Percentiles rank a stretch among this genome's conserved stretches.
Evolutionary conservation across 2,329 filamentous ascomycete species (phyloP).

Genomic region (Lizonia empirigonia): DNA sequence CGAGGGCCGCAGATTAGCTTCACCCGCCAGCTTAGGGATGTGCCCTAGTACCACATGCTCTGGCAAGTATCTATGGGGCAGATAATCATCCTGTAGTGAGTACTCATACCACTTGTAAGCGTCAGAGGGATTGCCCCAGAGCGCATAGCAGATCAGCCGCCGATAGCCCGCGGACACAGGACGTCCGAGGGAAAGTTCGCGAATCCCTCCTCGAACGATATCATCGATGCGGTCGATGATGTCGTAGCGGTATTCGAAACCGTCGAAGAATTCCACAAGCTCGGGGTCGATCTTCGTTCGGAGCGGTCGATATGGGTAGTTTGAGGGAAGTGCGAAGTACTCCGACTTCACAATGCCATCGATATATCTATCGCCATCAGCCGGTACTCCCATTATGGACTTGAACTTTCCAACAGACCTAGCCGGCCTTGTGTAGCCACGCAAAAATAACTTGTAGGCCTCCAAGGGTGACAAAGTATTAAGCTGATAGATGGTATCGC

Average conservation of each 20-base stretch:
- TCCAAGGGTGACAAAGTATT: slow-evolving; percentile 24
- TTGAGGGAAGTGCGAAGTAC: slow-evolving; percentile 17
- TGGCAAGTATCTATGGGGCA: slow-evolving; percentile 33
- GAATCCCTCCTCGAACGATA: slow-evolving; percentile 20
- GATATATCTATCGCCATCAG: slow-evolving; percentile 20
- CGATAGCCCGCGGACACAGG: slow-evolving; percentile 18
- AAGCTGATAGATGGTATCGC: slow-evolving; percentile 16
- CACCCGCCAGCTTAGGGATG: slow-evolving; percentile 20
- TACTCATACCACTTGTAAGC: slow-evolving; percentile 42
- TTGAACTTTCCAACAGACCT: slow-evolving; percentile 19
- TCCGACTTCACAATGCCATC: slow-evolving; percentile 23
- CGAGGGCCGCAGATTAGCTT: slow-evolving; percentile 20
- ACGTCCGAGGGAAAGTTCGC: slow-evolving; percentile 15
- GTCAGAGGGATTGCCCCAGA: slow-evolving; percentile 37
- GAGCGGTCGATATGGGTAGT: slow-evolving; percentile 19
- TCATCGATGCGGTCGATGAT: slow-evolving; percentile 33
- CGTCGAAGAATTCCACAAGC: slow-evolving; percentile 32
- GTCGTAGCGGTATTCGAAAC: slow-evolving; percentile 30
- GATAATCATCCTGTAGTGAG: slow-evolving; percentile 30
- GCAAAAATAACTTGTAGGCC: slow-evolving; percentile 34
- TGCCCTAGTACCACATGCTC: slow-evolving; percentile 34
- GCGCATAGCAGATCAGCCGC: slow-evolving; percentile 30
- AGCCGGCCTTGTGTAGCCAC: slow-evolving; percentile 36
- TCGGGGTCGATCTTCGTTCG: slow-evolving; percentile 25
- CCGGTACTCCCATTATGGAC: not conserved